Base-by-base conservation (phyloP, 257 asterid species). In the Penstemon newberryi region DNA sequence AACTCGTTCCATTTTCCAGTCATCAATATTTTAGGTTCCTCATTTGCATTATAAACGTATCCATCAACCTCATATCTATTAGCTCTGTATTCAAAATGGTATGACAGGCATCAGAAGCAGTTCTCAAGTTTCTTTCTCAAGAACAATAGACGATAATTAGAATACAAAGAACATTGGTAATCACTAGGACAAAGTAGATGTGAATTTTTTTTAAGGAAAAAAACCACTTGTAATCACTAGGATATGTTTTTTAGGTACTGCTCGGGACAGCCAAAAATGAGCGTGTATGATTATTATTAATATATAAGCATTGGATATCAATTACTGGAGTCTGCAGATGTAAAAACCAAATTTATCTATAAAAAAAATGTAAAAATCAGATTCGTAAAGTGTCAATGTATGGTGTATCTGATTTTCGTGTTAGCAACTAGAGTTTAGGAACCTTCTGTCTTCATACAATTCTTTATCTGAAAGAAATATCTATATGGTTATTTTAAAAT, bases 31-130 rank as follows among this genome's bases (percentile, higher is more conserved):
- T 91, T 91, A 45, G 99, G 99, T 78, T 94, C 98, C 80, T 94
- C 99, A 10, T 80, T 72, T 43, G 92, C 85, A 78, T 91, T 87
- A 70, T 94, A 94, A 25, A 94, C 96, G 76, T 94, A 94, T 62
- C 99, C 99, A 82, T 94, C 99, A 42, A 94, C 96, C 81, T 94
- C 99, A 72, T 94, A 94, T 70, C 98, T 83, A 82, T 91, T 91
- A 76, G 99, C 90, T 58, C 99, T 94, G 94, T 75, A 73, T 36
- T 66, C 70, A 63, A 65, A 63, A 62, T 61, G 52, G 18, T 41
- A 38, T 40, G n/a, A 61, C 25, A 73, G 55, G 65, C 62, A 70
- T 79, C 60, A 73, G 73, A 65, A 70, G 58, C 75, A 57, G n/a
- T 62, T 19, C 9, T 8, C 49, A 65, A 67, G 55, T 4, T 36